Evolutionary conservation across 2,329 filamentous ascomycete species (phyloP), one percentile per base, ranked within the genome.

Genomic region (Fusarium newnesense): DNA sequence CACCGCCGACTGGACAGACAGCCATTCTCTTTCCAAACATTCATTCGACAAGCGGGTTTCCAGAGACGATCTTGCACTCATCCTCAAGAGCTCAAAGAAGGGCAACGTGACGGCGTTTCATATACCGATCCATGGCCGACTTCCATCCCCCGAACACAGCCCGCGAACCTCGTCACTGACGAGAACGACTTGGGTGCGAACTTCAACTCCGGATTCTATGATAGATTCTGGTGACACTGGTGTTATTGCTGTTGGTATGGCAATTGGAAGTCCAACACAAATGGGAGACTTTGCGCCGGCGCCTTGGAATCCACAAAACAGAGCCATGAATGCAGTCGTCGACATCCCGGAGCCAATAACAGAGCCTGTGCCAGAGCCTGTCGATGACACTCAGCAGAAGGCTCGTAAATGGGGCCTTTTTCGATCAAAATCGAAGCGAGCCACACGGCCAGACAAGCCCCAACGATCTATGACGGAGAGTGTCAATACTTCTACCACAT

Each of bases 201-300:
- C 84, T 67, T 79, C 81, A 56, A 85, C 83, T n/a, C 82, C 84
- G 15, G 83, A 85, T 64, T 85, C 84, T 13, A 75, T 84, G 59
- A 80, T 78, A 36, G 84, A 85, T 5, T 56, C 60, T 21, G 54
- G 72, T 18, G 74, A 77, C 44, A 77, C 74, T 26, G 77, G 77
- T 16, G 71, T 80, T n/a, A 79, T 79, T 69, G 85, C 84, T 74
- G 94, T 95, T 69, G 93, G 93, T 15, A 91, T 95, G 86, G 93
- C 93, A 3, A 82, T 94, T 63, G 93, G 92, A 37, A 94, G 92
- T 76, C 93, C 93, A 30, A 83, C 85, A n/a, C 83, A 84, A 43
- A 80, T 82, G 21, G 82, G 83, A 39, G 67, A 71, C 39, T 61
- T 60, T 60, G 62, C 59, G 40, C 70, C 73, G 40, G 68, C 74